phyloP scores from a whole-genome alignment of 2,329 filamentous ascomycete species.

The Colletotrichum lindemuthianum region DNA sequence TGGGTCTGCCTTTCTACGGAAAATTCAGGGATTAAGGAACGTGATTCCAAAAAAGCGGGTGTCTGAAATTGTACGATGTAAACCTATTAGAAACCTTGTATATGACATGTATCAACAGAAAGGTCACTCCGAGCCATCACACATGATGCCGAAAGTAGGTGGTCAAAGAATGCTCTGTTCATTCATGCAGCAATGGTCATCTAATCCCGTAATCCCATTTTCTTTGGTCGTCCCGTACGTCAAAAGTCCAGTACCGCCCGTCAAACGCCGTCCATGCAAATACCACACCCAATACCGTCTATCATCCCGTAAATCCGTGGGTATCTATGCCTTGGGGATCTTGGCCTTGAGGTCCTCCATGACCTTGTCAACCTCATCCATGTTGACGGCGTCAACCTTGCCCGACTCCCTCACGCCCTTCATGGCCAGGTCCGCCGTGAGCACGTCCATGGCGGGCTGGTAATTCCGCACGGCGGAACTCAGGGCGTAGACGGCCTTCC shows the following conservation, averaged over 20 bases:
- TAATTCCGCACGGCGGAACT: constrained; percentile 90
- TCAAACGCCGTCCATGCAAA: constrained; percentile 52
- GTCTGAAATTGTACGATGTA: constrained; percentile 31
- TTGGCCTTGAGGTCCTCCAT: constrained; percentile 71
- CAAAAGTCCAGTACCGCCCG: constrained; percentile 17
- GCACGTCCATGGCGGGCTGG: constrained; percentile 80
- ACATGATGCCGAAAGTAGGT: not conserved
- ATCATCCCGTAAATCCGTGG: constrained; percentile 3
- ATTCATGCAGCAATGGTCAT: constrained; percentile 11
- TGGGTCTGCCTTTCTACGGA: constrained; percentile 77
- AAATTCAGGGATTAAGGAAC: constrained; percentile 62
- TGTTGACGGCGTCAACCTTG: constrained; percentile 83
- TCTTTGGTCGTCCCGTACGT: constrained; percentile 25
- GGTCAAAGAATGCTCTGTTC: not conserved
- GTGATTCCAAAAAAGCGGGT: not conserved
- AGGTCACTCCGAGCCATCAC: constrained; percentile 9
- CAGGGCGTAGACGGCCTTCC: constrained; percentile 90
- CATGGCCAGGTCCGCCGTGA: constrained; percentile 70
- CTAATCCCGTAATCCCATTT: constrained; percentile 13
- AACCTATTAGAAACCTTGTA: constrained; percentile 32
- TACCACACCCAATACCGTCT: constrained; percentile 24
- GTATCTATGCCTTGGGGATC: constrained; percentile 39
- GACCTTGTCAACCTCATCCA: constrained; percentile 84
- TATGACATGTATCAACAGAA: constrained; percentile 36
- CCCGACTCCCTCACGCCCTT: constrained; percentile 60